Percentiles rank a stretch among this genome's conserved stretches.
Evolutionary conservation across 2,329 filamentous ascomycete genomes (phyloP).

Genomic region (Monilinia fructigena): DNA sequence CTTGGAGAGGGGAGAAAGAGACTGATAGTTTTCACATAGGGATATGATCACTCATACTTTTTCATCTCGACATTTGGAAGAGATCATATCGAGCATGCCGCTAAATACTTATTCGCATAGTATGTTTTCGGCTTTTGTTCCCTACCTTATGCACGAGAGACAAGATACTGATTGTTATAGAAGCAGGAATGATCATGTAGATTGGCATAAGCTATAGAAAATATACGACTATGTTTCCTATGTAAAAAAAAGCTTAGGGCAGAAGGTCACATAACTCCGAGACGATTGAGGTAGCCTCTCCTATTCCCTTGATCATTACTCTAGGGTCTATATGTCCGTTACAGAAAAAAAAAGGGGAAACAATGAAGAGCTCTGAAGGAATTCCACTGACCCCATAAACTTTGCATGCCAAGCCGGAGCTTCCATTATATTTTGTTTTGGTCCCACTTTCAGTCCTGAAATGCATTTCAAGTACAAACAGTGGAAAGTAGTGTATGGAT

Average conservation of each 20-base stretch:
- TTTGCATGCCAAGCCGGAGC: background rate
- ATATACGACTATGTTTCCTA: background rate
- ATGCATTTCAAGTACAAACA: background rate
- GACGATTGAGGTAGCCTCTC: background rate
- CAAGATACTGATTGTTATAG: slow-evolving; percentile 17
- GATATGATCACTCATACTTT: slow-evolving; percentile 96
- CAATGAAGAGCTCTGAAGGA: background rate
- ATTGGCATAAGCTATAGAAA: slow-evolving; percentile 15
- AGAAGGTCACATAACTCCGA: background rate
- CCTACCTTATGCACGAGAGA: background rate
- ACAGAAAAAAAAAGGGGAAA: background rate
- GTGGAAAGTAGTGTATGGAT: too few species aligned
- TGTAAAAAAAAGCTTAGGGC: background rate
- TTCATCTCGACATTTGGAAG: slow-evolving; percentile 89
- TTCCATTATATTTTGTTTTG: background rate
- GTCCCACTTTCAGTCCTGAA: background rate
- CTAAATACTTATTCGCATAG: slow-evolving; percentile 26
- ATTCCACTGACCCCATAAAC: background rate
- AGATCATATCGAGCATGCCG: slow-evolving; percentile 25
- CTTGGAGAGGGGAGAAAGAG: background rate
- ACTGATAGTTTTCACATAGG: slow-evolving; percentile 46
- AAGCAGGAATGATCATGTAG: slow-evolving; percentile 14
- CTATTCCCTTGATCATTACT: background rate
- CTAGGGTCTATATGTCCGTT: background rate
- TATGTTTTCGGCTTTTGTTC: slow-evolving; percentile 1